Evolutionary conservation across 768 basidiomycete genomes (phyloP).

Genomic region (Mrakia gelida): DNA sequence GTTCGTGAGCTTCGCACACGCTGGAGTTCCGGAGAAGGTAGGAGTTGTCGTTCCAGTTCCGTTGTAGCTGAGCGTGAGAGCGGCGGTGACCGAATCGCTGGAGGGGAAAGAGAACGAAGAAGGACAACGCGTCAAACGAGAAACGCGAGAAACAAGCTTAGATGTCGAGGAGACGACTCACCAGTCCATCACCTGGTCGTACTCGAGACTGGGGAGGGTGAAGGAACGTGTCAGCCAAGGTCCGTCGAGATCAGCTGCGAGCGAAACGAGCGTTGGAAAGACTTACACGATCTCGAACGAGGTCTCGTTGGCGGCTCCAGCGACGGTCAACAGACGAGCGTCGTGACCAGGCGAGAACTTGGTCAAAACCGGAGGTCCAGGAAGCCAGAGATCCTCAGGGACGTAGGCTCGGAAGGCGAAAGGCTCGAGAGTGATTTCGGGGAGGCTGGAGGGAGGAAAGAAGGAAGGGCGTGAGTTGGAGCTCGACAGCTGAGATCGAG

Average conservation of each 20-base stretch:
- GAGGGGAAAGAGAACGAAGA: not conserved
- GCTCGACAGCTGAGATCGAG: not conserved
- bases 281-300: constrained; percentile 54
- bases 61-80: constrained; percentile 63
- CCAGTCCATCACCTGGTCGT: constrained; percentile 67
- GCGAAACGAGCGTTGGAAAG: too few relatives aligned
- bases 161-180: not conserved
- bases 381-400: constrained; percentile 58
- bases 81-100: constrained; percentile 58
- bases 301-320: constrained; percentile 55
- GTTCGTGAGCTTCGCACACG: not conserved
- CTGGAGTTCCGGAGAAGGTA: constrained; percentile 43
- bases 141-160: not conserved
- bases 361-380: constrained; percentile 50
- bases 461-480: not conserved
- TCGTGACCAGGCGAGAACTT: constrained; percentile 85
- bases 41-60: constrained; percentile 58
- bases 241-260: not conserved
- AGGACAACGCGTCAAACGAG: not conserved
- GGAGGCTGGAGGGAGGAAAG: constrained; percentile 49
- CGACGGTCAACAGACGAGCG: constrained; percentile 55
- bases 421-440: constrained; percentile 60
- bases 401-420: constrained; percentile 84
- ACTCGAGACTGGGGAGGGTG: constrained; percentile 55
- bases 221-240: not conserved